These are phyloP conservation scores for Pythium insidiosum DNA, from an alignment of 352 stramenopile genomes.

Conservation along the genomic window DNA sequence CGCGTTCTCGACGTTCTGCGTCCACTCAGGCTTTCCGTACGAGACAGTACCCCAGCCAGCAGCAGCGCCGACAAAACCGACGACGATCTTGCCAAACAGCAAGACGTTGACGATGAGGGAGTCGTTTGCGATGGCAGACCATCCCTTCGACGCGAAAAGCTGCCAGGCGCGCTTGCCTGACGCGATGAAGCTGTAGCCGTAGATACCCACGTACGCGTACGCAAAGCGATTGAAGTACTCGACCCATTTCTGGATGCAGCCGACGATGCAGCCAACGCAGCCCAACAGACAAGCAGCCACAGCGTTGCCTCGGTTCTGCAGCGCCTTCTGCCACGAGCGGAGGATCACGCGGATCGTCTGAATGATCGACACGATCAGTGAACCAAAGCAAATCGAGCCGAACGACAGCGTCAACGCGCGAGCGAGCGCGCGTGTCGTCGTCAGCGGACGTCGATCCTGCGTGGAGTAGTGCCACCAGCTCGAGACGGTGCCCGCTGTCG, in stretches of 20 bases:
- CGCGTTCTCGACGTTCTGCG: slow-evolving; percentile 31
- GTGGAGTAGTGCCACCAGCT: slow-evolving; percentile 78
- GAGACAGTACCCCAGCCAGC: slow-evolving; percentile 23
- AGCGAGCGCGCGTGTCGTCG: slow-evolving; percentile 29
- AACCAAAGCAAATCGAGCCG: slow-evolving; percentile 82
- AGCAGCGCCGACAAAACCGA: slow-evolving; percentile 42
- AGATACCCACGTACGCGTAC: slow-evolving; percentile 67
- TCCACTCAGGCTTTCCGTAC: slow-evolving; percentile 33
- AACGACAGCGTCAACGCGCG: slow-evolving; percentile 76
- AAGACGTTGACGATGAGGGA: slow-evolving; percentile 59
- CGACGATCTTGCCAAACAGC: slow-evolving; percentile 46
- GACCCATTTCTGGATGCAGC: slow-evolving; percentile 47
- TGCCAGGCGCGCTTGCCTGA: slow-evolving; percentile 43
- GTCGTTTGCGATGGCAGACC: slow-evolving; percentile 60
- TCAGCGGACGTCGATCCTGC: slow-evolving; percentile 25
- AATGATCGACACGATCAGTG: slow-evolving; percentile 65
- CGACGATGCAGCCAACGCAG: slow-evolving; percentile 43
- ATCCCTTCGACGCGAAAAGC: slow-evolving; percentile 49
- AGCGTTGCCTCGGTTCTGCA: slow-evolving; percentile 34
- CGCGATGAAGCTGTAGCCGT: slow-evolving; percentile 47
- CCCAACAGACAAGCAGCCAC: slow-evolving; percentile 39
- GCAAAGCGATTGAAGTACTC: slow-evolving; percentile 79
- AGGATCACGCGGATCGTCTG: slow-evolving; percentile 48
- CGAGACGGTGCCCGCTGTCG: slow-evolving; percentile 72
- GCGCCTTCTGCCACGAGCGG: slow-evolving; percentile 25